Evolutionary conservation across 1,284 basidiomycete species (phyloP).

Genomic region (Fistulinella staudtii): DNA sequence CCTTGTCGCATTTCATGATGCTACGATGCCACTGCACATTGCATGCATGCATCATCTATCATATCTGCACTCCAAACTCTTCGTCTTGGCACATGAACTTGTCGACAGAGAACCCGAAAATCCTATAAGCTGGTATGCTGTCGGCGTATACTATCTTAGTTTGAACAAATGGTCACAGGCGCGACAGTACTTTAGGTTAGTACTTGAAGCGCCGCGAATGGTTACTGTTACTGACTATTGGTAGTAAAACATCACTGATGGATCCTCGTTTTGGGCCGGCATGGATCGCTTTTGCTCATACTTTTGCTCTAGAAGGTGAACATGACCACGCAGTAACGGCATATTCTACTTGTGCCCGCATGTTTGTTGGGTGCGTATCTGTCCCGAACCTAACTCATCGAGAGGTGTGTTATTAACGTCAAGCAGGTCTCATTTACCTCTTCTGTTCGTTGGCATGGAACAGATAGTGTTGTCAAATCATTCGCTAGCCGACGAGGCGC

Average conservation of each 20-base stretch:
- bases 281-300: conserved; percentile 98
- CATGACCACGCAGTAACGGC: conserved; percentile 98
- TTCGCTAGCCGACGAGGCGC: conserved; percentile 80
- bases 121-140: conserved; percentile 96
- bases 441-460: conserved; percentile 98
- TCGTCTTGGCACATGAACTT: conserved; percentile 93
- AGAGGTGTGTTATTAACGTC: conserved; percentile 6
- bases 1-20: conserved; percentile 76
- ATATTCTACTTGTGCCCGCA: conserved; percentile 92
- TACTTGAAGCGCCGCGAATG: neutral
- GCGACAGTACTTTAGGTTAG: conserved; percentile 86
- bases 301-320: conserved; percentile 95
- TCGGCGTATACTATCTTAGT: conserved; percentile 94
- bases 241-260: conserved; percentile 92
- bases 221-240: conserved; percentile 1
- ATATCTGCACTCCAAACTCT: conserved; percentile 87
- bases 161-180: conserved; percentile 85
- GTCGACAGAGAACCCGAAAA: conserved; percentile 92
- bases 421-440: conserved; percentile 82
- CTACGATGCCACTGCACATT: conserved; percentile 89
- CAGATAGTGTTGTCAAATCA: conserved; percentile 89
- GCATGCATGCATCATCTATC: conserved; percentile 96
- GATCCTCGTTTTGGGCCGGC: conserved; percentile 94
- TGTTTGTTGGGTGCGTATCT: conserved; percentile 81
- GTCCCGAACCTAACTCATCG: neutral